Evolutionary conservation across 257 asterid species (phyloP), one percentile per base, ranked within the genome.

Genomic region (Haberlea rhodopensis): DNA sequence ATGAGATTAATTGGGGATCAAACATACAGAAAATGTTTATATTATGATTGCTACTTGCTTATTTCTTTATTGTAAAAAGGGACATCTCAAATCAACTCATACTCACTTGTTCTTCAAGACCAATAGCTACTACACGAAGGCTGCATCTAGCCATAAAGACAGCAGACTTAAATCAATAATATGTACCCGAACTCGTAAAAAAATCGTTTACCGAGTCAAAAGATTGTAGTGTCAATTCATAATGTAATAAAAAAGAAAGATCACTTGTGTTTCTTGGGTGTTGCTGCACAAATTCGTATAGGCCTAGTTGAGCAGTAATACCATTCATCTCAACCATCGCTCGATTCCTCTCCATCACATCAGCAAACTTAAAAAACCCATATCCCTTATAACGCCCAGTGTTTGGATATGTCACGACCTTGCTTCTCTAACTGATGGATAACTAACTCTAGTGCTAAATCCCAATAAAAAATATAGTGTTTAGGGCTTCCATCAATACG

Each of bases 281-380:
- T 92, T n/a, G 99, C 99, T 23, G 96, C 97, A 79, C 97, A 90
- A 60, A 94, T 94, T 37, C 99, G 89, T 97, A 94, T 94, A 22
- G 99, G 90, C 80, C 99, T 84, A 40, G 94, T 87, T 24, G 99
- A 94, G 83, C 97, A 90, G 79, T 90, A 94, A 79, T 79, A 56
- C 99, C 99, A 55, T 94, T 94, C 99, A 94, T 94, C 73, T 94
- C 97, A 57, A 80, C 81, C 99, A 94, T 94, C 2, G 99, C 96
- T 58, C 97, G 84, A 66, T 94, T 94, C 78, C 96, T 78, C 76
- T 94, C 99, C 1, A 63, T 62, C 76, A 90, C 99, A 66, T 94
- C 97, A 27, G 88, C 94, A 80, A 94, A 94, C 78, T 94, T 94
- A 70, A 94, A 97, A 83, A 94, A 94, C 9, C 99, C 97, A 68